Evolutionary conservation across 1,284 basidiomycete genomes (phyloP).

Genomic region (Termitomyces sp.): DNA sequence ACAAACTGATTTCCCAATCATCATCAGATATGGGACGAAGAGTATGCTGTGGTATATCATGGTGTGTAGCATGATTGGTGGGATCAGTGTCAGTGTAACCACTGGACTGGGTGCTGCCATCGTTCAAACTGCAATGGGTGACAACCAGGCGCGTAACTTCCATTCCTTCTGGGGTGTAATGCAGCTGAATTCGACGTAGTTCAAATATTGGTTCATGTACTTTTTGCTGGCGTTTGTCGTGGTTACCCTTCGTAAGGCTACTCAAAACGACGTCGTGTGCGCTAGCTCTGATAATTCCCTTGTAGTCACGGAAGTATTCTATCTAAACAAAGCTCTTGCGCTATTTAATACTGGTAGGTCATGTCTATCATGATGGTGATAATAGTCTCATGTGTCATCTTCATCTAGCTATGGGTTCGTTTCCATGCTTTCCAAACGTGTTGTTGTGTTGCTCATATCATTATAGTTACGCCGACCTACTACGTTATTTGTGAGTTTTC

Average conservation of each 20-base stretch:
- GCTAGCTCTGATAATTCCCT: conserved; percentile 11
- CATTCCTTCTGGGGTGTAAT: too few relatives aligned
- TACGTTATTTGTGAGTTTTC: conserved; percentile 69
- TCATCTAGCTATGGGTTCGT: conserved; percentile 69
- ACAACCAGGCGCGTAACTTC: conserved; percentile 64
- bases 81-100: conserved; percentile 93
- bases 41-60: conserved; percentile 95
- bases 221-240: conserved; percentile 84
- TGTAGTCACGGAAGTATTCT: conserved; percentile 86
- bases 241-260: conserved; percentile 70
- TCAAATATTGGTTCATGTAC: conserved; percentile 82
- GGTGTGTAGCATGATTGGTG: conserved; percentile 95
- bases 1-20: conserved; percentile 9
- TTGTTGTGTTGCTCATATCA: conserved; percentile 8
- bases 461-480: conserved; percentile 80
- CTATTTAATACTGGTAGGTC: conserved; percentile 84
- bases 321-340: conserved; percentile 94
- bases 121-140: conserved; percentile 78
- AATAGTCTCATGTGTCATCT: conserved; percentile 12
- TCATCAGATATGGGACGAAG: conserved; percentile 75
- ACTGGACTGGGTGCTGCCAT: conserved; percentile 92
- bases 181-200: conserved; percentile 34
- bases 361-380: conserved; percentile 1
- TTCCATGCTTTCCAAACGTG: conserved; percentile 4
- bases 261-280: background rate